Percentiles rank a stretch among this genome's conserved stretches.
phyloP scores from a whole-genome alignment of 2,329 filamentous ascomycete genomes.

The Metarhizium anisopliae region DNA sequence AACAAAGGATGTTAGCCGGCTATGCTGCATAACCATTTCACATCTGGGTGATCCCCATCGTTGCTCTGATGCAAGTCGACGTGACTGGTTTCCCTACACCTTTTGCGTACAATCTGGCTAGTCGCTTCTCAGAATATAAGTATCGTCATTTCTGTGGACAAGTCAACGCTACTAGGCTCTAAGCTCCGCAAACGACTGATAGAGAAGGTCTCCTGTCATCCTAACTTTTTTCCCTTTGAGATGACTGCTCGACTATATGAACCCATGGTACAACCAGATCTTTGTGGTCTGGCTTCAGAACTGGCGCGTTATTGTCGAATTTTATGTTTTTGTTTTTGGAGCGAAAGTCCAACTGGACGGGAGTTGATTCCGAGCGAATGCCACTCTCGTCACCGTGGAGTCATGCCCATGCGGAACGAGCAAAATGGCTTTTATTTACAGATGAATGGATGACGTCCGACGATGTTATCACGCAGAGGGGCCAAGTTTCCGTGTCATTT shows the following conservation, averaged over 20 bases:
- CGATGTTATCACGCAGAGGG: background rate
- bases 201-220: too few species aligned
- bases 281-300: background rate
- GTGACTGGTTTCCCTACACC: too few species aligned
- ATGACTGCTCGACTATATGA: too few species aligned
- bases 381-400: too few species aligned
- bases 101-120: too few species aligned
- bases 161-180: too few species aligned
- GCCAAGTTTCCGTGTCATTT: conserved; percentile 4
- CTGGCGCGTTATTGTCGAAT: background rate
- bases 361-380: too few species aligned
- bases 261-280: background rate
- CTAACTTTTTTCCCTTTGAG: too few species aligned
- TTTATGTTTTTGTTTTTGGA: background rate
- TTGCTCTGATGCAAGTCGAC: background rate
- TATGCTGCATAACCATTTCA: background rate
- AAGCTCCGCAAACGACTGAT: too few species aligned
- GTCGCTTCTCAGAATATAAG: too few species aligned
- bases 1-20: background rate
- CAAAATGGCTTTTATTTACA: conserved; percentile 1
- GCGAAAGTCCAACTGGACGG: too few species aligned
- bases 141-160: too few species aligned
- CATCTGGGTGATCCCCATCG: background rate
- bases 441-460: background rate
- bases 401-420: background rate